phyloP scores from a whole-genome alignment of 495 filamentous ascomycete genomes.

The Annulohypoxylon nitens region DNA sequence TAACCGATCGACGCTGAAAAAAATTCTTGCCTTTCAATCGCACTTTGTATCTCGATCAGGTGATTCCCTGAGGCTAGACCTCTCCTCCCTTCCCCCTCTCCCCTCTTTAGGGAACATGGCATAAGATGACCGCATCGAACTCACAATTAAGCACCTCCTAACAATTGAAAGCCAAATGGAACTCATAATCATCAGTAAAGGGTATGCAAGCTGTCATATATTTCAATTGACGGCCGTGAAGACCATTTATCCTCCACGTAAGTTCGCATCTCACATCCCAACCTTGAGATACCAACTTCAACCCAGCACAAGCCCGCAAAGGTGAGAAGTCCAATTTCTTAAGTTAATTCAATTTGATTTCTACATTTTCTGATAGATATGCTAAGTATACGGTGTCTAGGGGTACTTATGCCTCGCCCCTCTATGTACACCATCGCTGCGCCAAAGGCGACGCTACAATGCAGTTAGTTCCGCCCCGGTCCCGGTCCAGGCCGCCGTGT shows the following conservation, averaged over 20 bases:
- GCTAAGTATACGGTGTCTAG: conserved; percentile 16
- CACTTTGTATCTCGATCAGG: not conserved
- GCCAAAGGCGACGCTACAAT: conserved; percentile 2
- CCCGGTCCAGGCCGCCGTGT: not conserved
- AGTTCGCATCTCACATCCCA: not conserved
- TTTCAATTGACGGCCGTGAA: not conserved
- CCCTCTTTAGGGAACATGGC: not conserved
- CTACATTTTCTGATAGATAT: conserved; percentile 9
- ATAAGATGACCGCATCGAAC: not conserved
- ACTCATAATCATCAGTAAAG: not conserved
- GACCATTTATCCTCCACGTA: not conserved
- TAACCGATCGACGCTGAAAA: not conserved
- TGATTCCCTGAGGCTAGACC: not conserved
- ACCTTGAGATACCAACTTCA: not conserved
- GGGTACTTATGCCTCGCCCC: conserved; percentile 9
- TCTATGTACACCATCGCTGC: conserved; percentile 1
- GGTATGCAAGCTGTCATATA: not conserved
- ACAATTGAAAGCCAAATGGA: not conserved
- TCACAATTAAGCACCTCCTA: not conserved
- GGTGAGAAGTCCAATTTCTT: not conserved
- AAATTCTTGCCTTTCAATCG: not conserved
- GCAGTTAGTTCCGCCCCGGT: not conserved
- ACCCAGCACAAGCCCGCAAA: not conserved
- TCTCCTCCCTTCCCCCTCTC: not conserved
- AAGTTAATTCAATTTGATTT: conserved; percentile 12